phyloP scores from a whole-genome alignment of 768 basidiomycete genomes.

The Pleurotus pulmonarius region DNA sequence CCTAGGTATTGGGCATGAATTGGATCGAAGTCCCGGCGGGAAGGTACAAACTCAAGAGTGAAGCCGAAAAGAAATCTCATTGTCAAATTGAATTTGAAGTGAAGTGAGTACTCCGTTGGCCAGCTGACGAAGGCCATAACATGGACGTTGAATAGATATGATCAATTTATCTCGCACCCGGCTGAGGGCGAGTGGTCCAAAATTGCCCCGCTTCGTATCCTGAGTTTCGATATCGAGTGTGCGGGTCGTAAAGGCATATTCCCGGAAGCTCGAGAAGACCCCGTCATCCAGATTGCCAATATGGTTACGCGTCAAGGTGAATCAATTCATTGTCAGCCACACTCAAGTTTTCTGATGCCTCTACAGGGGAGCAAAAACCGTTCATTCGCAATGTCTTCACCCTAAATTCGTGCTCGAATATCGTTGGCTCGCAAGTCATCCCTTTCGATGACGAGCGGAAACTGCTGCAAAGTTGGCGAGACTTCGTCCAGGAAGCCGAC shows the following conservation, averaged over 20 bases:
- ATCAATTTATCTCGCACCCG: conserved; percentile 83
- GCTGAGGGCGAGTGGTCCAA: conserved; percentile 92
- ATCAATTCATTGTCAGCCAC: conserved; percentile 6
- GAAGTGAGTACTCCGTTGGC: conserved; percentile 41
- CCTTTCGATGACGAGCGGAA: conserved; percentile 72
- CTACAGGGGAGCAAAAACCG: conserved; percentile 80
- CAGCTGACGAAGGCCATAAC: background rate
- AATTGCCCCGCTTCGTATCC: conserved; percentile 87
- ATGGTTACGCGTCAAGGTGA: conserved; percentile 99
- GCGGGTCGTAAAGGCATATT: conserved; percentile 97
- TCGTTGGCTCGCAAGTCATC: conserved; percentile 96
- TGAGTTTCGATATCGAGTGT: conserved; percentile 99
- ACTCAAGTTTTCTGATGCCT: background rate
- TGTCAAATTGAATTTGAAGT: conserved; percentile 89
- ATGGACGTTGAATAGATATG: conserved; percentile 48
- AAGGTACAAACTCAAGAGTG: conserved; percentile 64
- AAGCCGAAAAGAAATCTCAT: conserved; percentile 60
- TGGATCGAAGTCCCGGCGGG: conserved; percentile 94
- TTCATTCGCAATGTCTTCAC: conserved; percentile 98
- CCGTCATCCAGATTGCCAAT: conserved; percentile 97
- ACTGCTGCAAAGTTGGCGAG: conserved; percentile 81
- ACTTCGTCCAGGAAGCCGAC: conserved; percentile 87
- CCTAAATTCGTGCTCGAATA: conserved; percentile 89
- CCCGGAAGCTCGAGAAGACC: conserved; percentile 86
- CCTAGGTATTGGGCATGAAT: conserved; percentile 95